These are phyloP conservation scores for Aspergillus neoniger DNA, from an alignment of 2,329 filamentous ascomycete species.

Conservation along the genomic window DNA sequence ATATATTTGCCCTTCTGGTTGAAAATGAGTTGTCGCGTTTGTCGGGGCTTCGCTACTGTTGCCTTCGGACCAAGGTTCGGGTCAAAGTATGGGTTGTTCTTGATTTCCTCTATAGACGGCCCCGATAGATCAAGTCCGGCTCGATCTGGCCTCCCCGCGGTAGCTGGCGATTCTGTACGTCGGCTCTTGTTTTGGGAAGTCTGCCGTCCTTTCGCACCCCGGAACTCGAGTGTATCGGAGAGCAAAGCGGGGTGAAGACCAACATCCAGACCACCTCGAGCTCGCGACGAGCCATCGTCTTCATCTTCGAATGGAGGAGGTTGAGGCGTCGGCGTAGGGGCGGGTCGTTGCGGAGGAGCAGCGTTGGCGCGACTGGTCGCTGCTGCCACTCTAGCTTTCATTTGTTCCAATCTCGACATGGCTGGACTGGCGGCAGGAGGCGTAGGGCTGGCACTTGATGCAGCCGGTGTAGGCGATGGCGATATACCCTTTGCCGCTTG, in stretches of 20 bases:
- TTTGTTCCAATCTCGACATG: constrained; percentile 71
- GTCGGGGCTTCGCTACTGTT: constrained; percentile 61
- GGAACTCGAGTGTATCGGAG: constrained; percentile 50
- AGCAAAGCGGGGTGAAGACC: constrained; percentile 75
- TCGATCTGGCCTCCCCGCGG: constrained; percentile 44
- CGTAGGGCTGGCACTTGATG: constrained; percentile 39
- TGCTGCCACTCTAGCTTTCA: constrained; percentile 78
- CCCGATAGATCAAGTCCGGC: constrained; percentile 59
- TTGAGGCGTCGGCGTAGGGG: constrained; percentile 29
- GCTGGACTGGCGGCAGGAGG: constrained; percentile 41
- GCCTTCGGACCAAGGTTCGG: constrained; percentile 64
- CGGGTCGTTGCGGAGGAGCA: constrained; percentile 48
- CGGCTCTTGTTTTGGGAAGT: constrained; percentile 55
- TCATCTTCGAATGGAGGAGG: constrained; percentile 50
- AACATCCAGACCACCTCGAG: constrained; percentile 69
- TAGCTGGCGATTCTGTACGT: constrained; percentile 48
- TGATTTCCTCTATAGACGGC: constrained; percentile 59
- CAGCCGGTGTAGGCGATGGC: constrained; percentile 24
- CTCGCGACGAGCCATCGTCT: constrained; percentile 52
- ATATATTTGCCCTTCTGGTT: constrained; percentile 98
- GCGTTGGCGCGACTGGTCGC: constrained; percentile 60
- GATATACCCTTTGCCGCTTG: constrained; percentile 39
- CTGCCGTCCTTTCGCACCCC: constrained; percentile 44
- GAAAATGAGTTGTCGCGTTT: constrained; percentile 78
- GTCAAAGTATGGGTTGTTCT: constrained; percentile 82